Evolutionary conservation across 768 basidiomycete genomes (phyloP), one percentile per base, ranked within the genome.

Genomic region (Kondoa malvinella): DNA sequence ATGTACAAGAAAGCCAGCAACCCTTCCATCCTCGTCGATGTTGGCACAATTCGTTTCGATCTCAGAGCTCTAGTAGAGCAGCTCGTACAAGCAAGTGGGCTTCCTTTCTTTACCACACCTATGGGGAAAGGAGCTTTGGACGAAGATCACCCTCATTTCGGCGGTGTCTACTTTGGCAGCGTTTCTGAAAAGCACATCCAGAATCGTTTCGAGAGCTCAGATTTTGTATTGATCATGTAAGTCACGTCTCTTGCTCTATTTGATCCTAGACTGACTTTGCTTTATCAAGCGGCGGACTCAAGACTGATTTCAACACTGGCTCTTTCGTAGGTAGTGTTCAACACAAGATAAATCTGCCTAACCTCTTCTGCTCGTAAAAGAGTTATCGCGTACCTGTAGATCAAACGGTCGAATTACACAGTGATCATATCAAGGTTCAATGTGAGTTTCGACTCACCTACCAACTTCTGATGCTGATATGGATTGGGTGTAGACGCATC

Each of bases 111-210:
- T 74, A 80, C 85, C 1, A 81, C 88, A 0, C 88, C 87, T 0
- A 89, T 90, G 88, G 88, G 87, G 12, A 90, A 89, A 77, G 82
- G 85, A 0, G 81, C 83, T 0, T 77, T 89, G 14, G 80, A 82
- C 34, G 88, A 90, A 74, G 79, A 80, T 21, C 83, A 83, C 62
- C 81, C 83, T 61, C 82, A 86, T 2, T 65, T 86, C 64, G 14
- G 64, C 8, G 64, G 64, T 26, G 86, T 88, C 58, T 88, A 88
- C 73, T 80, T 87, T 34, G 88, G 88, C 0, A 81, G 82, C 12
- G 80, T 88, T 72, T 85, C 81, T 17, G 80, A n/a, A 4, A 34
- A 34, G 8, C 81, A 79, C 27, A 78, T 88, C 69, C 84, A 83
- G 75, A 81, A 84, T 64, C 83, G 80, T 71, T 83, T 91, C 32